Conservation (phyloP, 108 stramenopile species). For the Bacterosira constricta region DNA sequence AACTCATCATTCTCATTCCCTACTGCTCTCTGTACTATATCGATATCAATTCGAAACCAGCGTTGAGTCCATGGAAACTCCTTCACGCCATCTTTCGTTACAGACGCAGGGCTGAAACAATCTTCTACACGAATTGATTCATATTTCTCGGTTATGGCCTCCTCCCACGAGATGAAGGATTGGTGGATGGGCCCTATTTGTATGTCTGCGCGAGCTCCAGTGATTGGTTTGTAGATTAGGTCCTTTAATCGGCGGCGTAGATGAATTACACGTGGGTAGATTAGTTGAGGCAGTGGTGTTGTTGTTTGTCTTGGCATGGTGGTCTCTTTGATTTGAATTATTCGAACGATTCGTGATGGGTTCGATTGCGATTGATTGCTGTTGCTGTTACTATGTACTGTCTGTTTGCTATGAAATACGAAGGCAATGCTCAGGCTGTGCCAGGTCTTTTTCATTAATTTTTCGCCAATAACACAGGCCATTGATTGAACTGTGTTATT, state of each 20-base stretch:
- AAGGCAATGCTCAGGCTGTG: no score
- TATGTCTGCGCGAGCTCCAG: neutral
- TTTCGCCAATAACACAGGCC: no score
- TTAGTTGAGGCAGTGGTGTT: constrained; percentile 2
- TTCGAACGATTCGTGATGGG: no score
- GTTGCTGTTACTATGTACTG: no score
- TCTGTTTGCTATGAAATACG: no score
- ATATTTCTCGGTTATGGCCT: neutral
- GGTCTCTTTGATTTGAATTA: neutral
- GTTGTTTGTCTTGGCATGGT: constrained; percentile 2
- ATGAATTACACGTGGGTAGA: neutral
- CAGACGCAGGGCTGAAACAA: neutral
- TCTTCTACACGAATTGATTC: neutral
- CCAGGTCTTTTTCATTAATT: no score
- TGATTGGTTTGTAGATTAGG: neutral
- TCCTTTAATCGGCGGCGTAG: constrained; percentile 4
- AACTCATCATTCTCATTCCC: neutral
- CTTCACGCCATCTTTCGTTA: neutral
- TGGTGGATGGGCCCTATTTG: neutral
- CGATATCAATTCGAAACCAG: neutral
- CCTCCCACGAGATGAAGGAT: neutral
- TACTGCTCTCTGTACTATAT: neutral
- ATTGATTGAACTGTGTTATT: no score
- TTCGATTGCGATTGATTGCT: no score
- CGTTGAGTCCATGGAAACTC: constrained; percentile 14